Percentiles rank a stretch among this genome's conserved stretches.
Evolutionary conservation across 2,329 filamentous ascomycete genomes (phyloP).

Genomic region (Karstenula rhodostoma): DNA sequence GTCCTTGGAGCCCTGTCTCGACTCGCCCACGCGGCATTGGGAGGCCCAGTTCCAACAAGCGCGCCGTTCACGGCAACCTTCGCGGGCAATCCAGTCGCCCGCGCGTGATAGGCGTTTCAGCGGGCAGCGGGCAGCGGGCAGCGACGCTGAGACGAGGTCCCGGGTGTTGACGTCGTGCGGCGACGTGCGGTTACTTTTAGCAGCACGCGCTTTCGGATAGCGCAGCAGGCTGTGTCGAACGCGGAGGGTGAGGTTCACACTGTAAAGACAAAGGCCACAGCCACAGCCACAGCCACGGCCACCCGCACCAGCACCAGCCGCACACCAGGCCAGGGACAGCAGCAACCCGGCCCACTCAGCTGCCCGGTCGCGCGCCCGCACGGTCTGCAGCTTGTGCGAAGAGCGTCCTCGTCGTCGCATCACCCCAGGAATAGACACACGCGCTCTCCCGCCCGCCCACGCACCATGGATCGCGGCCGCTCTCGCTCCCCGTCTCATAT

Average conservation of each 20-base stretch:
- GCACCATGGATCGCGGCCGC: conserved; percentile 64
- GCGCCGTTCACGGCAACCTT: not conserved
- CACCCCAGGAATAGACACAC: conserved; percentile 15
- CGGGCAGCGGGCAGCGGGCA: not conserved
- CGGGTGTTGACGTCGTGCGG: conserved; percentile 8
- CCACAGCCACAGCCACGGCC: not conserved
- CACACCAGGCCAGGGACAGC: too few relatives aligned
- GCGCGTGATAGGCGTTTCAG: conserved; percentile 6
- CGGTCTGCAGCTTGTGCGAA: conserved; percentile 22
- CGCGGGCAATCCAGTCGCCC: conserved; percentile 3
- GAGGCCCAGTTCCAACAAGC: not conserved
- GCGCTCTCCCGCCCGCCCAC: conserved; percentile 4
- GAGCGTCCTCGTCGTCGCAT: conserved; percentile 27
- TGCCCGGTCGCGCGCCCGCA: not conserved
- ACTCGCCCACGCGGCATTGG: conserved; percentile 1
- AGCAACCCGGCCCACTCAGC: conserved; percentile 2
- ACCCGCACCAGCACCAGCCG: too few relatives aligned
- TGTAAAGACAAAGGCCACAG: not conserved
- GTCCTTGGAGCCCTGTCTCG: conserved; percentile 1
- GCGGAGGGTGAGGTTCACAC: not conserved
- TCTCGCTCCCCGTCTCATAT: conserved; percentile 70
- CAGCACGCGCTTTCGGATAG: conserved; percentile 9
- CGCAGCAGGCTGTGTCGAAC: conserved; percentile 7
- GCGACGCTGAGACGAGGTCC: conserved; percentile 10
- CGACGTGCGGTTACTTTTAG: conserved; percentile 12